Base-by-base conservation (phyloP, 371 early-diverging fungal genomes). In the Apophysomyces elegans region DNA sequence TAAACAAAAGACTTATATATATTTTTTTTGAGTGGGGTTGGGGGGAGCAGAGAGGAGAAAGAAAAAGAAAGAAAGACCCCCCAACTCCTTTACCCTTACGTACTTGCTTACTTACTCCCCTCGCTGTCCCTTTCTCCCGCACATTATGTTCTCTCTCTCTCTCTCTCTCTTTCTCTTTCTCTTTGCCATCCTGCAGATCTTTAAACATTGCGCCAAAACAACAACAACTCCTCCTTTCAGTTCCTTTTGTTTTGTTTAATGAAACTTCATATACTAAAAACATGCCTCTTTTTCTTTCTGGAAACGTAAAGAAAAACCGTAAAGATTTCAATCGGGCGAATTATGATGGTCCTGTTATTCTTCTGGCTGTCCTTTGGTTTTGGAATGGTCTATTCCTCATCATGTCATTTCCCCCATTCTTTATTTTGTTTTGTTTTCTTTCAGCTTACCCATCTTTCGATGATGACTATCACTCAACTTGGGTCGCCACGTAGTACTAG, bases 1-100 rank as follows among this genome's bases (percentile, higher is more conserved):
- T 50, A 50, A 16, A 45, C 13, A 45, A 45, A 45, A 21, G 32
- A 26, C 35, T 50, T 50, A 45, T 45, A n/a, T 50, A 18, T 50
- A 18, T 50, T 50, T 50, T 50, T 50, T 50, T 47, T 13, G 13
- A 13, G 54, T 50, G 54, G 54, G 54, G 54, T 50, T 50, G 54
- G 54, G 54, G 54, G 54, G 54, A 13, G 12, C 8, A n/a, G 46
- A 5, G 46, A 14, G 43, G 43, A 18, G 46, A 18, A 18, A 43
- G 43, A 43, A 18, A 18, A 14, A 18, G 13, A 13, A 18, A 45
- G 46, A 45, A 18, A 18, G 46, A n/a, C 16, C 54, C 54, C 54
- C n/a, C 54, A 18, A 50, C 54, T 21, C 21, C 21, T 50, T 26
- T 26, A 26, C 32, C 32, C 32, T 26, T 26, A 26, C 32, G 32